Percentiles rank a stretch among this genome's conserved stretches.
phyloP scores from a whole-genome alignment of 1,139 yeast species.

The Protomyces inundatus region DNA sequence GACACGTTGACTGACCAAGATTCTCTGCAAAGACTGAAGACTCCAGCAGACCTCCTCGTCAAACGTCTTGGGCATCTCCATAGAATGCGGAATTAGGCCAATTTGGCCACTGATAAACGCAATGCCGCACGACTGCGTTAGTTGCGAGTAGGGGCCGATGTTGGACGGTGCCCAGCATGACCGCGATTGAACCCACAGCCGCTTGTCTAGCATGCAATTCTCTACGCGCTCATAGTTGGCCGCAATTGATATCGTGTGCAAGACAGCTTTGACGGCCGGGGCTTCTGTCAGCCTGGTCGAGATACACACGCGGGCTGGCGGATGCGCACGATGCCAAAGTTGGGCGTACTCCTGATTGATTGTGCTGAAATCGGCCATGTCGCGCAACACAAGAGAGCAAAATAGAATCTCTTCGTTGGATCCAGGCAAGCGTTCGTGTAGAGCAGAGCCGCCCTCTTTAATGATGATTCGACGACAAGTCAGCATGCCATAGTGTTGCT shows the following conservation, averaged over 20 bases:
- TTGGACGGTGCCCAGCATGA: constrained; percentile 98
- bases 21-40: constrained; percentile 7
- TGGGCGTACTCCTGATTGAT: constrained; percentile 58
- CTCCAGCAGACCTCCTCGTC: constrained; percentile 12
- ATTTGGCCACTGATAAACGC: constrained; percentile 88
- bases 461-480: background rate
- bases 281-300: constrained; percentile 50
- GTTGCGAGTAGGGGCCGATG: constrained; percentile 94
- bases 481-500: background rate
- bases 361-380: constrained; percentile 58
- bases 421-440: constrained; percentile 28
- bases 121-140: constrained; percentile 50
- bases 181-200: constrained; percentile 83
- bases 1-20: background rate
- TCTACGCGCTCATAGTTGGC: constrained; percentile 35
- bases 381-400: constrained; percentile 54
- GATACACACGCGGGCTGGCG: constrained; percentile 86
- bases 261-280: background rate
- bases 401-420: constrained; percentile 46
- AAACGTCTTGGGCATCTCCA: constrained; percentile 42
- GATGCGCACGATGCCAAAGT: constrained; percentile 53
- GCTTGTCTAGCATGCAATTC: constrained; percentile 39
- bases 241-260: constrained; percentile 14
- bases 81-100: constrained; percentile 67
- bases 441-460: constrained; percentile 1